Evolutionary conservation across 2,329 filamentous ascomycete species (phyloP).

Genomic region (Ampelomyces quisqualis): DNA sequence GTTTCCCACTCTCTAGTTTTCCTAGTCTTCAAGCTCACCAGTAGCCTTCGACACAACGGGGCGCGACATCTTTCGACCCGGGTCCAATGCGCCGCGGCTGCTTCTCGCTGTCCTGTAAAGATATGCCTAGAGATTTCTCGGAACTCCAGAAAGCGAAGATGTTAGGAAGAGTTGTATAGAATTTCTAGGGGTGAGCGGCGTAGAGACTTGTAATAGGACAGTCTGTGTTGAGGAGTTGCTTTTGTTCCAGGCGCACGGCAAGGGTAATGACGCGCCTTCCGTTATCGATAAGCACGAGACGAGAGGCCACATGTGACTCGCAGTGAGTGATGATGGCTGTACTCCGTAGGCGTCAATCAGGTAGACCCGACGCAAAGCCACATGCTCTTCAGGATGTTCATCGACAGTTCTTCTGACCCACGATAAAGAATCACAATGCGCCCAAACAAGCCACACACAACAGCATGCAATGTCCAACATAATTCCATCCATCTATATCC

Average conservation of each 20-base stretch:
- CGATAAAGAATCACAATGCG: too few relatives aligned
- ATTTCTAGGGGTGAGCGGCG: too few relatives aligned
- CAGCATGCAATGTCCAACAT: not conserved
- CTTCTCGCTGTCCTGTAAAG: not conserved
- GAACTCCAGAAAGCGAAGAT: constrained; percentile 1
- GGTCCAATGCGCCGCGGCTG: constrained; percentile 13
- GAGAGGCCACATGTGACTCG: constrained; percentile 1
- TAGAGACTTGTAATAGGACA: not conserved
- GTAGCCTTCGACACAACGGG: constrained; percentile 36
- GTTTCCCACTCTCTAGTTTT: too few relatives aligned
- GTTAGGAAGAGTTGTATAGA: not conserved
- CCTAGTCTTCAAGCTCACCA: too few relatives aligned
- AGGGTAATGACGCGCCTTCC: constrained; percentile 1
- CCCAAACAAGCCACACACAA: too few relatives aligned
- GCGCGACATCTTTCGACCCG: constrained; percentile 29
- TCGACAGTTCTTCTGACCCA: too few relatives aligned
- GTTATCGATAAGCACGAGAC: constrained; percentile 2
- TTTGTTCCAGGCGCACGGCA: constrained; percentile 10
- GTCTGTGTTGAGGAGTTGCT: constrained; percentile 7
- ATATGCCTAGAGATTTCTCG: not conserved
- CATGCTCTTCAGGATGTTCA: too few relatives aligned
- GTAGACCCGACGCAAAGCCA: too few relatives aligned
- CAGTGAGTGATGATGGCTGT: too few relatives aligned
- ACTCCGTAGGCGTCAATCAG: too few relatives aligned
- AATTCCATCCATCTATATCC: constrained; percentile 7